These are phyloP conservation scores for Phytopythium litorale DNA, from an alignment of 352 stramenopile genomes.

Conservation along the genomic window DNA sequence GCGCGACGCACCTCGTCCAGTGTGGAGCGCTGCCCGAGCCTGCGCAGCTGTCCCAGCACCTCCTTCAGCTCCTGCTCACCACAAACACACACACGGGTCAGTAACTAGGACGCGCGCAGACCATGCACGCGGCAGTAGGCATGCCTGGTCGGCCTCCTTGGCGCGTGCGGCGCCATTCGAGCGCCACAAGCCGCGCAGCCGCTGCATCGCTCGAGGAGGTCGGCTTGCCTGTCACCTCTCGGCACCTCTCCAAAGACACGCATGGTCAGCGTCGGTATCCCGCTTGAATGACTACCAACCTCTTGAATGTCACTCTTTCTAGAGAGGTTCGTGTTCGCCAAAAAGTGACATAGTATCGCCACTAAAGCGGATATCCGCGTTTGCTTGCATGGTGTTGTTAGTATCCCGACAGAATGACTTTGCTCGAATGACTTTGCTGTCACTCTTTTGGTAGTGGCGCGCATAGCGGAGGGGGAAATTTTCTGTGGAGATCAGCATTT, in stretches of 20 bases:
- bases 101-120: neutral
- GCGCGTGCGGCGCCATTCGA: neutral
- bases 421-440: neutral
- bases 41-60: constrained; percentile 50
- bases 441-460: neutral
- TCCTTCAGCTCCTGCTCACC: constrained; percentile 48
- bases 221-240: neutral
- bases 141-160: constrained; percentile 4
- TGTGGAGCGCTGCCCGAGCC: constrained; percentile 47
- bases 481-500: constrained; percentile 5
- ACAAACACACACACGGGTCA: neutral
- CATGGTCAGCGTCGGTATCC: neutral
- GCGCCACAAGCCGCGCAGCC: neutral
- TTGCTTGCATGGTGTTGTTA: too few species aligned
- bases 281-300: neutral
- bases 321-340: too few species aligned
- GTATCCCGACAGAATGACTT: too few species aligned
- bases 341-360: too few species aligned
- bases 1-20: constrained; percentile 40
- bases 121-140: too few species aligned
- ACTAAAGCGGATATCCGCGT: too few species aligned
- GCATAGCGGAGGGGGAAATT: neutral
- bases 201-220: too few species aligned
- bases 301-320: neutral
- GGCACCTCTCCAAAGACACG: neutral